Evolutionary conservation across 2,329 filamentous ascomycete species (phyloP).

Genomic region (Lachnum nothofagi): DNA sequence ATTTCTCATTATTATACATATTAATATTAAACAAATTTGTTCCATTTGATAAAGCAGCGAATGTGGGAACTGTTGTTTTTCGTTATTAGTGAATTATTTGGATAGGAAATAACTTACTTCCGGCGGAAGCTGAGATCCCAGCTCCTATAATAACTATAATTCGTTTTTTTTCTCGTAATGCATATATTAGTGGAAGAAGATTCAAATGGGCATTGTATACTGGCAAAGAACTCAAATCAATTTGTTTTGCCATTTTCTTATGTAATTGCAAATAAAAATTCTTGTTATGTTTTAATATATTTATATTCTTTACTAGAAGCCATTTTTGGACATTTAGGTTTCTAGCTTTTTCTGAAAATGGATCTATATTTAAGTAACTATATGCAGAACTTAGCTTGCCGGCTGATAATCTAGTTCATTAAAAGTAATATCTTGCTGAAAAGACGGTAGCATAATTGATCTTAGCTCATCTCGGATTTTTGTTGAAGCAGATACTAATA

Average conservation of each 20-base stretch:
- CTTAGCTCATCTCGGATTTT: slow-evolving; percentile 18
- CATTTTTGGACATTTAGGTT: too few species aligned
- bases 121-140: slow-evolving; percentile 89
- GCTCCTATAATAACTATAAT: slow-evolving; percentile 92
- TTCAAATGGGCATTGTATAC: slow-evolving; percentile 29
- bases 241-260: slow-evolving; percentile 10
- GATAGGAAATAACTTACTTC: slow-evolving; percentile 51
- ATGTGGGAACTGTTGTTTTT: slow-evolving; percentile 16
- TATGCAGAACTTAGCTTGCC: slow-evolving; percentile 3
- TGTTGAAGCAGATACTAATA: slow-evolving; percentile 11
- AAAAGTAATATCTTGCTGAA: slow-evolving; percentile 18
- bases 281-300: background rate
- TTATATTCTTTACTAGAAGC: background rate
- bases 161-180: slow-evolving; percentile 81
- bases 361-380: too few species aligned
- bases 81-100: slow-evolving; percentile 5
- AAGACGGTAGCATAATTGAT: slow-evolving; percentile 9
- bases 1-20: slow-evolving; percentile 83
- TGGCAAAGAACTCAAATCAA: slow-evolving; percentile 8
- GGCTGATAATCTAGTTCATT: slow-evolving; percentile 17
- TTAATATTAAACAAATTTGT: slow-evolving; percentile 63
- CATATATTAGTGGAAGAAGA: slow-evolving; percentile 63
- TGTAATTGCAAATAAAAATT: too few species aligned
- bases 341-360: too few species aligned
- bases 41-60: slow-evolving; percentile 46